Evolutionary conservation across 768 basidiomycete species (phyloP).

Genomic region (Cyclocybe cylindracea): DNA sequence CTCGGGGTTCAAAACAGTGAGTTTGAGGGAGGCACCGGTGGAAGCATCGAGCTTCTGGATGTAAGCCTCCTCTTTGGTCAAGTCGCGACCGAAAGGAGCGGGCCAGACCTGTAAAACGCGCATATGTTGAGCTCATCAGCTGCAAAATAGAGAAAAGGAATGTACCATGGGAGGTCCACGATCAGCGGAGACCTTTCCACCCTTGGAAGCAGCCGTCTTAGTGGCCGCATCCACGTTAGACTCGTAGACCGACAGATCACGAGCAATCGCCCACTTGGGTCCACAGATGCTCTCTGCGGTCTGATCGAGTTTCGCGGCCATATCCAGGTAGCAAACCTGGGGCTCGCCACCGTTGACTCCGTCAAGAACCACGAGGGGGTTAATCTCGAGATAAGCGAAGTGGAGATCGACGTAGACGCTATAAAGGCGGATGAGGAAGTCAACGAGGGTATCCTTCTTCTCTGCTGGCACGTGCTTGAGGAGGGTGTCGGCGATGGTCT

Average conservation of each 20-base stretch:
- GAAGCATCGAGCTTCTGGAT: conserved; percentile 97
- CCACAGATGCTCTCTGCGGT: conserved; percentile 98
- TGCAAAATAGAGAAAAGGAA: conserved; percentile 10
- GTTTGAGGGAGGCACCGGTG: conserved; percentile 96
- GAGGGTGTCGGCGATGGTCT: conserved; percentile 72
- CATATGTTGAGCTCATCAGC: not conserved
- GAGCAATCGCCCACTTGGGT: conserved; percentile 97
- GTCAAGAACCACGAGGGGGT: conserved; percentile 95
- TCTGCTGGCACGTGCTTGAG: conserved; percentile 79
- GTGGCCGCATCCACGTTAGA: conserved; percentile 38
- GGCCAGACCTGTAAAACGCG: conserved; percentile 62
- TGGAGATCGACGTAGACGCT: conserved; percentile 98
- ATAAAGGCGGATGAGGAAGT: conserved; percentile 95
- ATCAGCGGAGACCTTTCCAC: conserved; percentile 71
- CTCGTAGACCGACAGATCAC: conserved; percentile 82
- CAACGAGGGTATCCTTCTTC: conserved; percentile 90
- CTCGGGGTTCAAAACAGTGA: conserved; percentile 93
- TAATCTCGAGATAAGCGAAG: conserved; percentile 99
- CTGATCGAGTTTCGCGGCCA: conserved; percentile 99
- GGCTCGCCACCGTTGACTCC: conserved; percentile 65
- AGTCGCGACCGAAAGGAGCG: conserved; percentile 93
- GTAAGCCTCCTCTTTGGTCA: conserved; percentile 99
- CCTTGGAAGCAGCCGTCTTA: conserved; percentile 42
- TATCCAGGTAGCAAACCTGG: conserved; percentile 94
- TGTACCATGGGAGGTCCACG: conserved; percentile 94